A percentile compares a stretch with the other conserved stretches of the same genome.
Conservation (phyloP, 129 eudicot genomes). For the Centaurea solstitialis region DNA sequence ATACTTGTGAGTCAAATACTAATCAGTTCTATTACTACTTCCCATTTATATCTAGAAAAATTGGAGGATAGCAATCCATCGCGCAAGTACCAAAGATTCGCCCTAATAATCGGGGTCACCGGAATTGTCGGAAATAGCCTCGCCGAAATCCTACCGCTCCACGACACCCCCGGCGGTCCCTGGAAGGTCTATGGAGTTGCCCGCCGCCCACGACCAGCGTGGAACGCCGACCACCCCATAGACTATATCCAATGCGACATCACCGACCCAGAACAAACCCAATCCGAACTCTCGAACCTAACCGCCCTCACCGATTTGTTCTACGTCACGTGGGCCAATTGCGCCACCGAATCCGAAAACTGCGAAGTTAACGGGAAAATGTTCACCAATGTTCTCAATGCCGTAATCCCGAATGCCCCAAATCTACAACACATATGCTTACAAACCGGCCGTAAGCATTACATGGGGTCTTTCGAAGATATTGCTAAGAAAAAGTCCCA, state of each 20-base stretch:
- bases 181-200: slow-evolving; percentile 79
- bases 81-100: slow-evolving; percentile 35
- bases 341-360: slow-evolving; percentile 38
- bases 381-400: slow-evolving; percentile 46
- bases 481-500: not conserved
- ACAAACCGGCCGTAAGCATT: slow-evolving; percentile 55
- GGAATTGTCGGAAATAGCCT: slow-evolving; percentile 68
- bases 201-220: slow-evolving; percentile 54
- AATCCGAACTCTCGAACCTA: slow-evolving; percentile 41
- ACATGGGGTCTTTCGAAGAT: slow-evolving; percentile 21
- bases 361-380: slow-evolving; percentile 41
- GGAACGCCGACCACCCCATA: slow-evolving; percentile 42
- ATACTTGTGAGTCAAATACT: not conserved
- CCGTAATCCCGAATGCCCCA: slow-evolving; percentile 43
- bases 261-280: slow-evolving; percentile 36
- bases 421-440: slow-evolving; percentile 51
- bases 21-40: not conserved
- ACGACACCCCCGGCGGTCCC: slow-evolving; percentile 68
- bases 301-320: slow-evolving; percentile 55
- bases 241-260: slow-evolving; percentile 58
- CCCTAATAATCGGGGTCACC: slow-evolving; percentile 52
- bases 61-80: slow-evolving; percentile 25
- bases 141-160: slow-evolving; percentile 46
- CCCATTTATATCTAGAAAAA: slow-evolving; percentile 26
- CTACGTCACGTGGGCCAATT: slow-evolving; percentile 52